Evolutionary conservation across 179 eudicot species (phyloP).

Genomic region (Nepenthes alata): DNA sequence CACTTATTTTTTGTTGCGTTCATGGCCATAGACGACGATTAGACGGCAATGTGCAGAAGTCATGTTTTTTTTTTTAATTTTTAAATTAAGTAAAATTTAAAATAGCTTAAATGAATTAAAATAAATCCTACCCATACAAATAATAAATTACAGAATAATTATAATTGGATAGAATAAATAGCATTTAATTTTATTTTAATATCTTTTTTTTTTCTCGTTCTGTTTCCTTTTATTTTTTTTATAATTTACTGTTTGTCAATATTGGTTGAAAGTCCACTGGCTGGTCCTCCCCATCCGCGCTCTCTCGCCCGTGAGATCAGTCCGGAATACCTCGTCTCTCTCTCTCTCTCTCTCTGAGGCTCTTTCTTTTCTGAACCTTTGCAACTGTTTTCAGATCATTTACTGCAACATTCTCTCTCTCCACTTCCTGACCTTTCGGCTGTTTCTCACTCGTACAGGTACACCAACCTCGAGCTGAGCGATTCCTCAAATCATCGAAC

Average conservation of each 20-base stretch:
- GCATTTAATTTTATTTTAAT: too few relatives aligned
- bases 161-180: too few relatives aligned
- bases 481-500: conserved; percentile 10
- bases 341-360: conserved; percentile 12
- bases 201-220: too few relatives aligned
- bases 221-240: too few relatives aligned
- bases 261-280: too few relatives aligned
- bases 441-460: conserved; percentile 10
- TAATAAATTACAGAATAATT: too few relatives aligned
- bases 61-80: too few relatives aligned
- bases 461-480: conserved; percentile 9
- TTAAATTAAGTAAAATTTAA: too few relatives aligned
- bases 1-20: not conserved
- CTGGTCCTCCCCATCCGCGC: too few relatives aligned
- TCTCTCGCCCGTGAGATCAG: conserved; percentile 4
- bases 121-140: too few relatives aligned
- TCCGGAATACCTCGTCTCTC: conserved; percentile 4
- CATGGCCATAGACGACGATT: not conserved
- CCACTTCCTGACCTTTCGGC: conserved; percentile 9
- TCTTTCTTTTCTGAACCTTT: conserved; percentile 20
- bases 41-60: not conserved
- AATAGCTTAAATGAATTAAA: too few relatives aligned
- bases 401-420: conserved; percentile 17
- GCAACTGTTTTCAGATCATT: conserved; percentile 37
- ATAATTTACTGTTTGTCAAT: too few relatives aligned